phyloP scores from a whole-genome alignment of 2,329 filamentous ascomycete genomes.

The Aaosphaeria arxii region DNA sequence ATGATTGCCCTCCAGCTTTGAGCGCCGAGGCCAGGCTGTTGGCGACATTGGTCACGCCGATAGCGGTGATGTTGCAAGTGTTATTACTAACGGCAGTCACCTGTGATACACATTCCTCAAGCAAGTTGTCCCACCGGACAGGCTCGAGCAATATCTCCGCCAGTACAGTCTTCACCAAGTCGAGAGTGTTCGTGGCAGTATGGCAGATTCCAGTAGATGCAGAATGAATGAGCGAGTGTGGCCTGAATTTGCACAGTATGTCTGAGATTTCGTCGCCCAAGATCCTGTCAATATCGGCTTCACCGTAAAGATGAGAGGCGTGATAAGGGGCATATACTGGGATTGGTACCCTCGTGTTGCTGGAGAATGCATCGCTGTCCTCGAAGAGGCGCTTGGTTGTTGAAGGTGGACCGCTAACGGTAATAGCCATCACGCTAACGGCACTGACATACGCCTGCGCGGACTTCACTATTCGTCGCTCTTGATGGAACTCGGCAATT shows the following conservation, averaged over 20 bases:
- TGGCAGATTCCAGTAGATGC: slow-evolving; percentile 46
- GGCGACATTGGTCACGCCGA: slow-evolving; percentile 53
- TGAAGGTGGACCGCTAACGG: slow-evolving; percentile 57
- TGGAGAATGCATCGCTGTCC: slow-evolving; percentile 47
- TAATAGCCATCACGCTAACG: slow-evolving; percentile 57
- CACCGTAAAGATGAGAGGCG: slow-evolving; percentile 53
- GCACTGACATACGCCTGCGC: slow-evolving; percentile 57
- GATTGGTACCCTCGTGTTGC: slow-evolving; percentile 51
- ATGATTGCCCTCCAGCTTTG: slow-evolving; percentile 49
- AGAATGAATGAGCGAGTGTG: slow-evolving; percentile 46
- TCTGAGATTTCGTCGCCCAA: slow-evolving; percentile 41
- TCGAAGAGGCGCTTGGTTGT: slow-evolving; percentile 52
- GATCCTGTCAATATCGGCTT: slow-evolving; percentile 52
- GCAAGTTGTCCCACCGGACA: slow-evolving; percentile 49
- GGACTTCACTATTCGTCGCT: slow-evolving; percentile 50
- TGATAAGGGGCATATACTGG: slow-evolving; percentile 60
- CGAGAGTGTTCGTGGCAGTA: slow-evolving; percentile 43
- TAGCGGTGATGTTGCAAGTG: slow-evolving; percentile 46
- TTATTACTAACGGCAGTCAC: slow-evolving; percentile 41
- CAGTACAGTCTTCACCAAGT: slow-evolving; percentile 44
- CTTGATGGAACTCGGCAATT: slow-evolving; percentile 57
- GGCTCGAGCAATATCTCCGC: slow-evolving; percentile 46
- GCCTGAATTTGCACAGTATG: slow-evolving; percentile 42
- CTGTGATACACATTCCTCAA: slow-evolving; percentile 48
- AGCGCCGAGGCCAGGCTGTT: slow-evolving; percentile 55